phyloP scores from a whole-genome alignment of 805 yeast genomes.

The Trichomonascus vanleenenianus region DNA sequence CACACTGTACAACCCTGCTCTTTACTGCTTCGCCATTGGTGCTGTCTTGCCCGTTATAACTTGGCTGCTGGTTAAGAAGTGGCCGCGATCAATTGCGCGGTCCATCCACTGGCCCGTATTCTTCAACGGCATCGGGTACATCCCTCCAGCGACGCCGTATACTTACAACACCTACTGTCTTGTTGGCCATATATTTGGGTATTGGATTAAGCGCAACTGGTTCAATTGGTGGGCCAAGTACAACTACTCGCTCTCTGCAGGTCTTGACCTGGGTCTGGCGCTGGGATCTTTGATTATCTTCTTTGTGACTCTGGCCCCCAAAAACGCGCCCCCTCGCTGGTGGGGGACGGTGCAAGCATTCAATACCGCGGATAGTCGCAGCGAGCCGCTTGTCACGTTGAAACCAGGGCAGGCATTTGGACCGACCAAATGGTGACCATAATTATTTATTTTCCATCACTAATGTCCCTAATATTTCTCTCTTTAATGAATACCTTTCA shows the following conservation, averaged over 20 bases:
- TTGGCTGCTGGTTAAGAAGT: conserved; percentile 31
- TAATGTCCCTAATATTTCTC: no score
- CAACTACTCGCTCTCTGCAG: conserved; percentile 60
- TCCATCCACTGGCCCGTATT: conserved; percentile 63
- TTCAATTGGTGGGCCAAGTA: conserved; percentile 72
- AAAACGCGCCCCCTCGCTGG: conserved; percentile 41
- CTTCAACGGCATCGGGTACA: conserved; percentile 48
- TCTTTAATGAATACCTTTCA: background rate
- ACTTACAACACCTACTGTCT: conserved; percentile 51
- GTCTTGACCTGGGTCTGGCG: conserved; percentile 60
- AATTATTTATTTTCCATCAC: no score
- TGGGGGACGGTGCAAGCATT: conserved; percentile 55
- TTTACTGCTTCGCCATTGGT: conserved; percentile 57
- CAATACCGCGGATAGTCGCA: conserved; percentile 30
- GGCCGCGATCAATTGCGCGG: conserved; percentile 35
- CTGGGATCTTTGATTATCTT: conserved; percentile 52
- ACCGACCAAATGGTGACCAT: background rate
- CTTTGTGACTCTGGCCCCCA: conserved; percentile 40
- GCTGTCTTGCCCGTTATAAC: conserved; percentile 37
- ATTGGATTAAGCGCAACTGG: conserved; percentile 46
- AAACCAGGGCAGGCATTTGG: conserved; percentile 6
- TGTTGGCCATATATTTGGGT: conserved; percentile 51
- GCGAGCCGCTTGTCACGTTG: background rate
- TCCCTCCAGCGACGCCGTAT: conserved; percentile 72
- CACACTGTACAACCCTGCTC: conserved; percentile 44